Conservation (phyloP, 768 basidiomycete genomes). For the Trametes villosa region DNA sequence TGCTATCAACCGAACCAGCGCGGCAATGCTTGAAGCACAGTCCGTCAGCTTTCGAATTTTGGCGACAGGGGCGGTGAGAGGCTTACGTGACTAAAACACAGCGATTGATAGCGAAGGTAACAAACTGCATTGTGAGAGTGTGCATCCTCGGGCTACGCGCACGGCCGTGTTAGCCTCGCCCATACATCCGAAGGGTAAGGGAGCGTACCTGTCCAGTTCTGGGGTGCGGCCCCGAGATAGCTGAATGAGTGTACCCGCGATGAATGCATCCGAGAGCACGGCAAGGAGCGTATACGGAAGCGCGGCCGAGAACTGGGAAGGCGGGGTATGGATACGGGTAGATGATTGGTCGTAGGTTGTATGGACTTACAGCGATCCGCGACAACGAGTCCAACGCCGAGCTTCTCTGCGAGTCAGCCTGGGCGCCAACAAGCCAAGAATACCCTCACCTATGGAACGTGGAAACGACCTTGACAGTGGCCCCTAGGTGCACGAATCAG, state of each 20-base stretch:
- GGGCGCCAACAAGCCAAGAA: too few relatives aligned
- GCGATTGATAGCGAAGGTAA: constrained; percentile 17
- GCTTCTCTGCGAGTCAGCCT: background rate
- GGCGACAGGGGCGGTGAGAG: too few relatives aligned
- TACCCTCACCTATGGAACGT: constrained; percentile 12
- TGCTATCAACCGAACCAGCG: constrained; percentile 11
- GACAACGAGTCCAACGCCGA: constrained; percentile 10
- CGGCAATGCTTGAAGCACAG: background rate
- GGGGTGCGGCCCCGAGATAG: constrained; percentile 12
- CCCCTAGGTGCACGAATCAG: background rate
- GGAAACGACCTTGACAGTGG: constrained; percentile 16
- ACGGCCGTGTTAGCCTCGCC: background rate
- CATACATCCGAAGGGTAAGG: background rate
- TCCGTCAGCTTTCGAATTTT: background rate
- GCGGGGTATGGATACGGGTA: background rate
- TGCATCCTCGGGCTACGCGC: constrained; percentile 1
- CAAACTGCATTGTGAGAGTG: background rate
- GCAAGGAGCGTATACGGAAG: constrained; percentile 23
- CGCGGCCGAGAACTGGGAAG: constrained; percentile 9
- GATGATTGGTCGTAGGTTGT: background rate
- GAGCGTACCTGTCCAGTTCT: constrained; percentile 6
- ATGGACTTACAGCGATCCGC: constrained; percentile 14
- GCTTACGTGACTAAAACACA: constrained; percentile 18
- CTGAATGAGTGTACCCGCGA: constrained; percentile 20
- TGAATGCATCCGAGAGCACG: constrained; percentile 20